A percentile compares a stretch with the other conserved stretches of the same genome.
Evolutionary conservation across 78 protist species (phyloP).

Genomic region (Dictyostelium citrinum): DNA sequence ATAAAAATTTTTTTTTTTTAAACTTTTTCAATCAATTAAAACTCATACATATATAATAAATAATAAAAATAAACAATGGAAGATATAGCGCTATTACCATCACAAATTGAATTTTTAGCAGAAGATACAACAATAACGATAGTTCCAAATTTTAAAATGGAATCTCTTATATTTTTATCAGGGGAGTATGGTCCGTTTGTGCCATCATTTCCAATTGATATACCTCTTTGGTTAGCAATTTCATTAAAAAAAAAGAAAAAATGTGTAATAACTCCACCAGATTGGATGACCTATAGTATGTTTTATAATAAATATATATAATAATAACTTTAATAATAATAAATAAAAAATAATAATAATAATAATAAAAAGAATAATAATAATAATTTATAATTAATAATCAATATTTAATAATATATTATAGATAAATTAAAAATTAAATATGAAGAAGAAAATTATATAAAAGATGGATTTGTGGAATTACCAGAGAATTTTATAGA

Average conservation of each 20-base stretch:
- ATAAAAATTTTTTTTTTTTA: not conserved
- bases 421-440: constrained; percentile 1
- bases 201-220: not conserved
- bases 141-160: constrained; percentile 59
- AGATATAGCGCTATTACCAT: constrained; percentile 4
- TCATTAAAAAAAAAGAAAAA: constrained; percentile 61
- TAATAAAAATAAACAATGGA: not conserved
- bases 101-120: constrained; percentile 59
- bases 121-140: constrained; percentile 33
- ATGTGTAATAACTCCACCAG: constrained; percentile 35
- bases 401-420: no score
- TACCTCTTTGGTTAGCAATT: constrained; percentile 62
- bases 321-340: no score
- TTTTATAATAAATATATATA: no score
- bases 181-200: constrained; percentile 56
- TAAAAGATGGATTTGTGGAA: not conserved
- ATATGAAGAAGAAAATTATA: constrained; percentile 8
- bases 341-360: not conserved
- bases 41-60: not conserved
- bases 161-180: constrained; percentile 16
- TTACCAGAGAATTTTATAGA: constrained; percentile 50
- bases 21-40: not conserved
- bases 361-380: no score
- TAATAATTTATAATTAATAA: no score
- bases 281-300: constrained; percentile 28